Conservation (phyloP, 202 grass and related monocot genomes). For the Eragrostis tef region DNA sequence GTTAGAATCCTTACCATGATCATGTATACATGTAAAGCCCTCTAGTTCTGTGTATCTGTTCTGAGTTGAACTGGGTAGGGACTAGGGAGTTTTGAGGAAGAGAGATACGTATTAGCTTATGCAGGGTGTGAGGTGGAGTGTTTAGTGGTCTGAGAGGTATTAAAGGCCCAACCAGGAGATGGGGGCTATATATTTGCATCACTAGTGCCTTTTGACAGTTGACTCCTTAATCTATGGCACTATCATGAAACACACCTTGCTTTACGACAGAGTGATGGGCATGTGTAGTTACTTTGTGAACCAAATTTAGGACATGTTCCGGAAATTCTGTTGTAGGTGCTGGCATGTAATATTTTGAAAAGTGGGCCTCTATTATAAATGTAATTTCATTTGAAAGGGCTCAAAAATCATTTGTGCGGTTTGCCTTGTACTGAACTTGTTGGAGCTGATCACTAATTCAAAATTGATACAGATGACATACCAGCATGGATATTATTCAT, state of each 20-base stretch:
- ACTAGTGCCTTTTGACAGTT: slow-evolving; percentile 53
- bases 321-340: slow-evolving; percentile 51
- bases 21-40: slow-evolving; percentile 50
- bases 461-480: slow-evolving; percentile 6
- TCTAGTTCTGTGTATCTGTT: slow-evolving; percentile 34
- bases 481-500: slow-evolving; percentile 1
- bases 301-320: slow-evolving; percentile 63
- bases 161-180: slow-evolving; percentile 43
- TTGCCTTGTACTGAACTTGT: not conserved
- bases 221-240: slow-evolving; percentile 68
- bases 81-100: slow-evolving; percentile 46
- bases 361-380: slow-evolving; percentile 22
- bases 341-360: slow-evolving; percentile 44
- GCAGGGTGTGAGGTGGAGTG: slow-evolving; percentile 49
- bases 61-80: slow-evolving; percentile 29
- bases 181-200: slow-evolving; percentile 58
- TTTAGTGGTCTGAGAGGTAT: slow-evolving; percentile 53
- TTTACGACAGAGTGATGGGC: slow-evolving; percentile 53
- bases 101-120: slow-evolving; percentile 45
- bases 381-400: slow-evolving; percentile 27
- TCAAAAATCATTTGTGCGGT: slow-evolving; percentile 31
- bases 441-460: slow-evolving; percentile 29
- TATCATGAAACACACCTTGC: slow-evolving; percentile 60
- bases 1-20: slow-evolving; percentile 68
- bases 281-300: slow-evolving; percentile 58